Percentiles rank a stretch among this genome's conserved stretches.
Conservation (phyloP, 352 stramenopile genomes). For the Phytopythium chamaehyphon region DNA sequence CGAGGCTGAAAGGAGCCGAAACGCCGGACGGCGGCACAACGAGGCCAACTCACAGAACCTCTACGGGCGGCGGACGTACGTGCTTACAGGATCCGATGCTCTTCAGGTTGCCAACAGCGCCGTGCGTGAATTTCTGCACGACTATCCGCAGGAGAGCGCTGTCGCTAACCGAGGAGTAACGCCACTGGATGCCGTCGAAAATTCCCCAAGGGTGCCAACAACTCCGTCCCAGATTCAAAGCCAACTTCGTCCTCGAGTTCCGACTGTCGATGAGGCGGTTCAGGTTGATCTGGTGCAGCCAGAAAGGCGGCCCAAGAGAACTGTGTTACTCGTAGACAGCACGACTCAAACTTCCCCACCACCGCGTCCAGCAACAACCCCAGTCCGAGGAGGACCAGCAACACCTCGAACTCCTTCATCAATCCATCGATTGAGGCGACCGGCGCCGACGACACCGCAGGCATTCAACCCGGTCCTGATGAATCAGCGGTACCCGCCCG, state of each 20-base stretch:
- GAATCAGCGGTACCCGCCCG: constrained; percentile 42
- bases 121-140: constrained; percentile 27
- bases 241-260: neutral
- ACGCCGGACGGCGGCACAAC: neutral
- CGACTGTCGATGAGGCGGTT: neutral
- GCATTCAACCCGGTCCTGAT: constrained; percentile 44
- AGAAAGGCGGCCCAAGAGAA: constrained; percentile 9
- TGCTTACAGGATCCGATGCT: constrained; percentile 30
- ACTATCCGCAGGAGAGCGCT: constrained; percentile 9
- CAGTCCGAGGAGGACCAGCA: neutral
- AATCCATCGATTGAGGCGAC: neutral
- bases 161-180: neutral
- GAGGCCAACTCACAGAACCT: neutral
- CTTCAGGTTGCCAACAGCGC: constrained; percentile 32
- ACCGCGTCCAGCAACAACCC: constrained; percentile 8
- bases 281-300: constrained; percentile 1
- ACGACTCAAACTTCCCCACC: constrained; percentile 21
- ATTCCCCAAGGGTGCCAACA: neutral
- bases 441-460: neutral
- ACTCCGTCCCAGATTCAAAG: neutral
- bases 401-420: neutral
- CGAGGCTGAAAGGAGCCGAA: neutral
- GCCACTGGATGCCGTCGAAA: neutral
- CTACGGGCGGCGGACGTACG: constrained; percentile 1
- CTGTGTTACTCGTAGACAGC: constrained; percentile 24